Percentiles rank a stretch among this genome's conserved stretches.
Conservation (phyloP, 345 rosid species). For the thale cress (Arabidopsis thaliana) region DNA sequence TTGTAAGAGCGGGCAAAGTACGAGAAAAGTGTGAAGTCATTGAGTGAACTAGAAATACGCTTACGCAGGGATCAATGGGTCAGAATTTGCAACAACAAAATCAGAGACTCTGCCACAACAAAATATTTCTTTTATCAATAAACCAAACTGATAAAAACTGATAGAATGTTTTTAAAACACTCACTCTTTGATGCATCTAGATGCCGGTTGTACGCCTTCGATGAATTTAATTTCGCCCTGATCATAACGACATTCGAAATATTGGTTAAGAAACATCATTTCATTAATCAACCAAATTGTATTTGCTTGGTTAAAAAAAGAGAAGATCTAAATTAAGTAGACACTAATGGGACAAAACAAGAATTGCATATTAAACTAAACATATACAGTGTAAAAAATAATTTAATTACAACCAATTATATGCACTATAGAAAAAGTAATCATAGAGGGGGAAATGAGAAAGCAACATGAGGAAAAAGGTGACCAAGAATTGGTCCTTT, state of each 20-base stretch:
- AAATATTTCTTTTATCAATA: neutral
- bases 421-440: constrained; percentile 8
- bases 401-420: neutral
- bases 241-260: constrained; percentile 10
- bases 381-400: constrained; percentile 17
- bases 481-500: constrained; percentile 32
- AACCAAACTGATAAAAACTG: constrained; percentile 8
- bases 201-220: constrained; percentile 66
- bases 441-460: neutral
- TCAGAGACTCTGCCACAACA: constrained; percentile 65
- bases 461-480: constrained; percentile 37
- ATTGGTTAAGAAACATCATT: constrained; percentile 1
- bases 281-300: neutral
- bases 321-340: constrained; percentile 2
- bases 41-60: constrained; percentile 27
- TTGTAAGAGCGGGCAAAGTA: neutral
- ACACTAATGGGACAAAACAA: neutral
- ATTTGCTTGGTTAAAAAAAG: neutral
- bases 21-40: neutral
- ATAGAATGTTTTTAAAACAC: constrained; percentile 23
- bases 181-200: constrained; percentile 90
- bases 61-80: constrained; percentile 77
- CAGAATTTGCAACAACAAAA: constrained; percentile 69
- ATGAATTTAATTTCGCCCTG: constrained; percentile 79
- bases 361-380: constrained; percentile 14